Percentiles rank a stretch among this genome's conserved stretches.
These are phyloP conservation scores for Nothophoma quercina DNA, from an alignment of 2,329 filamentous ascomycete species.

Conservation along the genomic window DNA sequence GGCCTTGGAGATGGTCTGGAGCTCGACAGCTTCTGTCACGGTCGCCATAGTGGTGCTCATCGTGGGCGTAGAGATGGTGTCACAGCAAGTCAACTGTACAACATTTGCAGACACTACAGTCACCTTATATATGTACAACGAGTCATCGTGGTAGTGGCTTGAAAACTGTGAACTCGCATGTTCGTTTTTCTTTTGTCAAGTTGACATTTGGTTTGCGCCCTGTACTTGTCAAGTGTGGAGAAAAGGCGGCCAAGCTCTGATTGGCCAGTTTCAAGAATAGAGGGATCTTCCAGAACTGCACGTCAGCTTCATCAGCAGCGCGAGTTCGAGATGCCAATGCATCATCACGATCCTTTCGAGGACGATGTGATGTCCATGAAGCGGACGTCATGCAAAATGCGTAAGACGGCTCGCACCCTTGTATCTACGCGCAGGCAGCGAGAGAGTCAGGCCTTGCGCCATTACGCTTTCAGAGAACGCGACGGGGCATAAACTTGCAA, in stretches of 20 bases:
- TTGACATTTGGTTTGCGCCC: constrained; percentile 10
- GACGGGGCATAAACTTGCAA: no score
- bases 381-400: no score
- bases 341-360: background rate
- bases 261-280: background rate
- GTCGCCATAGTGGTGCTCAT: constrained; percentile 10
- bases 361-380: background rate
- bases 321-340: no score
- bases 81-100: background rate
- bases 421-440: background rate
- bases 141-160: background rate
- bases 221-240: constrained; percentile 9
- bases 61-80: background rate
- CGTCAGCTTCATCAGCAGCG: constrained; percentile 2
- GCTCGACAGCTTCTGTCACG: constrained; percentile 6
- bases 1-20: constrained; percentile 7
- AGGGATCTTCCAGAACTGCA: background rate
- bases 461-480: no score
- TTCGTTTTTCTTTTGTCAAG: constrained; percentile 7
- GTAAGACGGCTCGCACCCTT: no score
- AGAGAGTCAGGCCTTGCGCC: no score
- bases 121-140: background rate
- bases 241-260: background rate
- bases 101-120: background rate
- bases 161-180: background rate